Percentiles rank a stretch among this genome's conserved stretches.
Evolutionary conservation across 352 stramenopile species (phyloP).

Genomic region (Phytophthora vignae): DNA sequence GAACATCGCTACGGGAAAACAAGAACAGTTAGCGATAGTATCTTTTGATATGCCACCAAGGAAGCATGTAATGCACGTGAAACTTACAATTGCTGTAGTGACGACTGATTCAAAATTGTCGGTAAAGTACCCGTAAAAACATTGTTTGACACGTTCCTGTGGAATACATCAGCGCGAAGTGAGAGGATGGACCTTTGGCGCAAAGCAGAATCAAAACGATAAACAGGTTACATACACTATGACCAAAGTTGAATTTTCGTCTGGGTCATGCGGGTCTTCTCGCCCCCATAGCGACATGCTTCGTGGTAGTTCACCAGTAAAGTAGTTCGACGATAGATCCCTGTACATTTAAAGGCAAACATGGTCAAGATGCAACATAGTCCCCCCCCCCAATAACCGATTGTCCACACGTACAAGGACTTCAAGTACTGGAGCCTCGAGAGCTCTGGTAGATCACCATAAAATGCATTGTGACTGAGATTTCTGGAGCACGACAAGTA

Average conservation of each 20-base stretch:
- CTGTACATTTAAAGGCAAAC: constrained; percentile 26
- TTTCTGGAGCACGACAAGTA: constrained; percentile 37
- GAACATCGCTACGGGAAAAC: constrained; percentile 38
- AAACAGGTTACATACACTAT: constrained; percentile 45
- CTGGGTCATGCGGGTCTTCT: constrained; percentile 58
- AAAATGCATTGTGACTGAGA: constrained; percentile 58
- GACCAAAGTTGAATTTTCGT: constrained; percentile 53
- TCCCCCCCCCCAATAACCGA: not conserved
- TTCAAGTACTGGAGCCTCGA: constrained; percentile 46
- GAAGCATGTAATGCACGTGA: not conserved
- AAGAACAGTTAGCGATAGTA: constrained; percentile 1
- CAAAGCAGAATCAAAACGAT: not conserved
- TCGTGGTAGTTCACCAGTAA: constrained; percentile 49
- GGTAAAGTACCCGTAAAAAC: constrained; percentile 49
- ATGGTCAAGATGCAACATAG: not conserved
- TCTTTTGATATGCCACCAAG: too few relatives aligned
- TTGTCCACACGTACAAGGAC: constrained; percentile 42
- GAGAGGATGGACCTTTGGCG: not conserved
- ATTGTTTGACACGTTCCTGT: constrained; percentile 64
- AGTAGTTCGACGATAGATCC: constrained; percentile 62
- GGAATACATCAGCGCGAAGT: not conserved
- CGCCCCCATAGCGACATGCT: constrained; percentile 52
- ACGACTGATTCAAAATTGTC: constrained; percentile 52
- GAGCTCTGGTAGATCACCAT: constrained; percentile 43
- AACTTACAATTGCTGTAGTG: constrained; percentile 59